Conservation (phyloP, 2,329 filamentous ascomycete genomes). For the Alternaria dauci region DNA sequence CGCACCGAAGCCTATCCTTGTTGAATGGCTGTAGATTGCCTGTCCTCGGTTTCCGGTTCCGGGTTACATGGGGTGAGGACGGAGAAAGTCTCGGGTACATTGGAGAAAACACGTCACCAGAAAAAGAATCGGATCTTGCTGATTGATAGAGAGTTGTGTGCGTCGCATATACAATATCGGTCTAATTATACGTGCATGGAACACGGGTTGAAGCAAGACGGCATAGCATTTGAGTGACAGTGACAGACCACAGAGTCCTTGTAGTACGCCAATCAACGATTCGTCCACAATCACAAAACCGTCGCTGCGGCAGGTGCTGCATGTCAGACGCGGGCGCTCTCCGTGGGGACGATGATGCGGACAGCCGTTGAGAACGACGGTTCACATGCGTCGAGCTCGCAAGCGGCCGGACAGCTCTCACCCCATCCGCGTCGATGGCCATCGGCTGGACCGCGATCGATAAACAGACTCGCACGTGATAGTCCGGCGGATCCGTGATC, state of each 20-base stretch:
- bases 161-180: neutral
- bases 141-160: neutral
- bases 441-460: conserved; percentile 10
- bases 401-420: neutral
- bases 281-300: conserved; percentile 13
- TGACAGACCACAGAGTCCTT: conserved; percentile 1
- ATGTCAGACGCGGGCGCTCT: conserved; percentile 16
- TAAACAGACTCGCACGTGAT: conserved; percentile 19
- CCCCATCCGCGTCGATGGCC: neutral
- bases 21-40: neutral
- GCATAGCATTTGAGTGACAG: neutral
- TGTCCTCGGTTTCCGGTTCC: neutral
- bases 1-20: neutral
- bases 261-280: conserved; percentile 3
- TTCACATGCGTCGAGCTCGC: conserved; percentile 10
- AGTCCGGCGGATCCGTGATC: conserved; percentile 14
- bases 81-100: neutral
- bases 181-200: neutral
- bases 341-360: conserved; percentile 16
- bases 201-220: neutral
- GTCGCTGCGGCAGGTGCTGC: conserved; percentile 26
- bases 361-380: conserved; percentile 19
- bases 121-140: neutral
- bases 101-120: neutral
- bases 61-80: neutral